These are phyloP conservation scores for Camelina laxa DNA, from an alignment of 345 rosid species.

Conservation along the genomic window DNA sequence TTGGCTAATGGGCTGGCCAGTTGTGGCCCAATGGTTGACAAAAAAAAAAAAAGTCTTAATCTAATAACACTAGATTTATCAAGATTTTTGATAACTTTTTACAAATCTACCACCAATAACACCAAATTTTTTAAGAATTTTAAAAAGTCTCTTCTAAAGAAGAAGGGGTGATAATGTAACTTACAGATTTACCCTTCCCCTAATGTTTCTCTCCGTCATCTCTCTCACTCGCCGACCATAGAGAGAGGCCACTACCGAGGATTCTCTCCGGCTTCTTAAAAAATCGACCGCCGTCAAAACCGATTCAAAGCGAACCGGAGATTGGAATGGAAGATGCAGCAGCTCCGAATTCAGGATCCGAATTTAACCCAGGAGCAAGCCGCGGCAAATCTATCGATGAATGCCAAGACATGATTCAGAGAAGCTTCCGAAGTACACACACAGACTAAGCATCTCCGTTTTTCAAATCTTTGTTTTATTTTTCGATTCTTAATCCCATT, in stretches of 20 bases:
- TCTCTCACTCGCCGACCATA: constrained; percentile 1
- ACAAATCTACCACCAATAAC: no score
- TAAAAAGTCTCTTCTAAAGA: no score
- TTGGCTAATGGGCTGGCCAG: no score
- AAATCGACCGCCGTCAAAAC: background rate
- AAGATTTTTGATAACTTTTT: no score
- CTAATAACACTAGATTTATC: no score
- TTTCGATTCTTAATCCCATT: constrained; percentile 5
- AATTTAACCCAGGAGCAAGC: background rate
- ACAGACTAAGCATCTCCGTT: constrained; percentile 5
- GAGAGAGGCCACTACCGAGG: constrained; percentile 6
- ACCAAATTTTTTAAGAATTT: no score
- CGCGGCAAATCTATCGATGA: constrained; percentile 43
- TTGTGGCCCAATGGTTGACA: no score
- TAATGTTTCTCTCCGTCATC: constrained; percentile 3
- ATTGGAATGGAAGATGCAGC: constrained; percentile 39
- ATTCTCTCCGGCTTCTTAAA: background rate
- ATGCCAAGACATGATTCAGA: constrained; percentile 45
- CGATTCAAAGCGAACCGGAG: background rate
- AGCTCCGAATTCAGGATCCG: constrained; percentile 38
- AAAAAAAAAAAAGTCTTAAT: no score
- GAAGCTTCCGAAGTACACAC: constrained; percentile 45
- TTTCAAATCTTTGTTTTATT: background rate
- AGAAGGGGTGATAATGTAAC: background rate
- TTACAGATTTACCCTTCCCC: constrained; percentile 12